These are phyloP conservation scores for Neocucurbitaria cava DNA, from an alignment of 2,329 filamentous ascomycete species.

Conservation along the genomic window DNA sequence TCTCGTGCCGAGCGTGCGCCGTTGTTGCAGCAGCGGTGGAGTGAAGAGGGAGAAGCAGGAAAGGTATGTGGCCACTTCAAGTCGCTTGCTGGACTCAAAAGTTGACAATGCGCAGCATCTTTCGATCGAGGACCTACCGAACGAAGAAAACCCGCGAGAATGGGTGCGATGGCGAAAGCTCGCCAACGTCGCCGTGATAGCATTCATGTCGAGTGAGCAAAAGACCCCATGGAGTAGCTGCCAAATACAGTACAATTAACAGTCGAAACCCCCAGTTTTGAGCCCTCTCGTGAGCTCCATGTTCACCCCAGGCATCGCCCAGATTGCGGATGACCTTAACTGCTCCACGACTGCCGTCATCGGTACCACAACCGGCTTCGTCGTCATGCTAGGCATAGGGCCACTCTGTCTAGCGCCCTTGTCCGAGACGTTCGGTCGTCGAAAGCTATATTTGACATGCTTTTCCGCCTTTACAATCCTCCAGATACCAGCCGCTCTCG, in stretches of 20 bases:
- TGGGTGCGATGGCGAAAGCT: slow-evolving; percentile 56
- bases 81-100: no score
- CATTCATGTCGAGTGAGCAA: slow-evolving; percentile 55
- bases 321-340: slow-evolving; percentile 57
- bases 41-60: slow-evolving; percentile 41
- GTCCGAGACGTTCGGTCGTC: slow-evolving; percentile 56
- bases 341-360: slow-evolving; percentile 54
- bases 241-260: slow-evolving; percentile 6
- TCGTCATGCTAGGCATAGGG: slow-evolving; percentile 58
- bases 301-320: slow-evolving; percentile 60
- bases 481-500: slow-evolving; percentile 57
- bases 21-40: slow-evolving; percentile 44
- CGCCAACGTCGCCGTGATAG: slow-evolving; percentile 59
- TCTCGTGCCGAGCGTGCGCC: slow-evolving; percentile 46
- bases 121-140: slow-evolving; percentile 37
- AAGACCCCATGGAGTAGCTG: no score
- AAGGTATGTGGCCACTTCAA: slow-evolving; percentile 25
- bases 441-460: slow-evolving; percentile 54
- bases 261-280: slow-evolving; percentile 42
- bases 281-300: slow-evolving; percentile 58
- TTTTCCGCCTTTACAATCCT: slow-evolving; percentile 55
- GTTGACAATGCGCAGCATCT: slow-evolving; percentile 14
- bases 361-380: slow-evolving; percentile 59
- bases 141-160: slow-evolving; percentile 54
- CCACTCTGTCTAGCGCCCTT: slow-evolving; percentile 56